Conservation (phyloP, 371 early-diverging fungal genomes). For the Saksenaea oblongispora region DNA sequence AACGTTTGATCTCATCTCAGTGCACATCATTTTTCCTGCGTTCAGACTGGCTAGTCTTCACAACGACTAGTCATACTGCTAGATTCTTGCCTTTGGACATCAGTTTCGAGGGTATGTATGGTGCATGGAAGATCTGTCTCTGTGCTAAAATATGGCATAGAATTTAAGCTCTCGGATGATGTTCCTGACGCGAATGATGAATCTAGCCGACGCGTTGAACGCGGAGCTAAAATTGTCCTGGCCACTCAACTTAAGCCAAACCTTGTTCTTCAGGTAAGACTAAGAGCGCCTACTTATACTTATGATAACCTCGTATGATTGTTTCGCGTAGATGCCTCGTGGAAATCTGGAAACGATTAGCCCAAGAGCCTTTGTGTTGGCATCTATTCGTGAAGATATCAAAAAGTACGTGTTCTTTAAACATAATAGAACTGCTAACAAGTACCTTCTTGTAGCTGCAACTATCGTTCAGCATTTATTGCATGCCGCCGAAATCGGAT, state of each 20-base stretch:
- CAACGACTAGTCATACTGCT: conserved; percentile 83
- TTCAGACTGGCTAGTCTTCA: conserved; percentile 77
- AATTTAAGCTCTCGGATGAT: conserved; percentile 55
- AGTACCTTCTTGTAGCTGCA: conserved; percentile 28
- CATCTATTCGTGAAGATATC: conserved; percentile 73
- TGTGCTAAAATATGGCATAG: conserved; percentile 16
- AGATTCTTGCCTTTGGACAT: conserved; percentile 68
- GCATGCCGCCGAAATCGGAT: conserved; percentile 90
- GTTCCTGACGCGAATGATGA: conserved; percentile 68
- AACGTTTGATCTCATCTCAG: conserved; percentile 66
- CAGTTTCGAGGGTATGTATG: conserved; percentile 19
- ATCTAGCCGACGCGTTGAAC: conserved; percentile 82
- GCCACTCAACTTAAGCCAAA: conserved; percentile 71
- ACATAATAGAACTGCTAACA: background rate
- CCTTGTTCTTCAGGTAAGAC: conserved; percentile 75
- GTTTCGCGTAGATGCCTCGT: conserved; percentile 76
- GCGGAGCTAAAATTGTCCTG: conserved; percentile 84
- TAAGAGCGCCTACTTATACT: background rate
- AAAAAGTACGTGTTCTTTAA: conserved; percentile 40
- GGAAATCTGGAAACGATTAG: conserved; percentile 96
- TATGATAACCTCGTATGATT: background rate
- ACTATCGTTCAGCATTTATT: conserved; percentile 82
- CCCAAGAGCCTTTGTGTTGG: conserved; percentile 90
- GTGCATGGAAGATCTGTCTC: background rate
- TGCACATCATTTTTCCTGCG: conserved; percentile 90